Percentiles rank a stretch among this genome's conserved stretches.
Conservation (phyloP, 495 filamentous ascomycete genomes). For the Hypoxylon lienhwacheense region DNA sequence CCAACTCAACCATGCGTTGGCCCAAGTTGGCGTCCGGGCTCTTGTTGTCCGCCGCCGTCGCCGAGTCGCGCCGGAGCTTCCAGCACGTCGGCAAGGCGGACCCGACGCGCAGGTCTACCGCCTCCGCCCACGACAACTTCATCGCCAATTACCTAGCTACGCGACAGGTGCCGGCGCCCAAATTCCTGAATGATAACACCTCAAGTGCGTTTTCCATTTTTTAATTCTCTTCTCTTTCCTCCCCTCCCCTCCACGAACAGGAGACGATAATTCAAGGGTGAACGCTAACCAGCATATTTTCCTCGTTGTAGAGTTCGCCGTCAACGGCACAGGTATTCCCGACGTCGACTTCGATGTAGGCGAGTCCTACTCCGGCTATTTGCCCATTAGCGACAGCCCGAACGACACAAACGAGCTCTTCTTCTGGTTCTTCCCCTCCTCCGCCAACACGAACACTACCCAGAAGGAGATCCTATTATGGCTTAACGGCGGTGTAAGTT, state of each 20-base stretch:
- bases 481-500: slow-evolving; percentile 48
- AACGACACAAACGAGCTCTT: slow-evolving; percentile 63
- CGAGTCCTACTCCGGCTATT: slow-evolving; percentile 76
- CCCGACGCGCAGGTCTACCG: slow-evolving; percentile 1
- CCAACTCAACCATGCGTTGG: slow-evolving; percentile 37
- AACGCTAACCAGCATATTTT: not conserved
- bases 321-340: slow-evolving; percentile 69
- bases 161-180: slow-evolving; percentile 28
- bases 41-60: slow-evolving; percentile 32
- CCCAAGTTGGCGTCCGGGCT: slow-evolving; percentile 31
- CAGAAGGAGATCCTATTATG: slow-evolving; percentile 72
- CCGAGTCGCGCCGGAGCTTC: slow-evolving; percentile 38
- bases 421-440: slow-evolving; percentile 77
- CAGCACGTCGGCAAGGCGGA: slow-evolving; percentile 45
- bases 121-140: not conserved
- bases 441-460: slow-evolving; percentile 46
- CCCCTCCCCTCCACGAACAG: not conserved
- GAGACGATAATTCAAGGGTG: not conserved
- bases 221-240: not conserved
- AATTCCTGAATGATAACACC: slow-evolving; percentile 44
- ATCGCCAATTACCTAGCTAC: slow-evolving; percentile 33
- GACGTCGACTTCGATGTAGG: slow-evolving; percentile 78
- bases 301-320: slow-evolving; percentile 58
- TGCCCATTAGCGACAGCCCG: slow-evolving; percentile 59
- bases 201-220: slow-evolving; percentile 28